Evolutionary conservation across 257 asterid species (phyloP), one percentile per base, ranked within the genome.

Genomic region (Linderniella brevidens): DNA sequence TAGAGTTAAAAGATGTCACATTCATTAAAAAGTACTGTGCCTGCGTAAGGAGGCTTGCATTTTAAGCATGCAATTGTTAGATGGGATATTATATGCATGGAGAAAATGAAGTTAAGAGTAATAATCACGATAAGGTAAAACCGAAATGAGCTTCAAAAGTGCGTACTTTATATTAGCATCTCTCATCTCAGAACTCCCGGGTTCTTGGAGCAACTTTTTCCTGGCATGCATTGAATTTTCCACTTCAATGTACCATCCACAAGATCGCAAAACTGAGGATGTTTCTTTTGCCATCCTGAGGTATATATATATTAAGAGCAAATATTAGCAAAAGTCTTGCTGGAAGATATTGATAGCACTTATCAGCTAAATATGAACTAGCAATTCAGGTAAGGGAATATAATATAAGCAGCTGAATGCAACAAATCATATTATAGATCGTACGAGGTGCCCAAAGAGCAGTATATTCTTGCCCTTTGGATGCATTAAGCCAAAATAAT

Each of bases 171-270:
- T 59, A 62, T 72, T 88, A 48, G 56, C 53, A 60, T 47, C 66
- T 53, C 61, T 59, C 37, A 64, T 56, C 29, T 65, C 58, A 55
- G 55, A 57, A 54, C 41, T 35, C 48, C 58, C 70, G 19, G 59
- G 68, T 63, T 59, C 73, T 57, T 53, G 73, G 58, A 92, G 68
- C 49, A 56, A 50, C 64, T 68, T 79, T 66, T 86, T 85, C 64
- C 58, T 64, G 14, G 70, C 68, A 50, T 49, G 78, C 99, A 90
- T 85, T 62, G 72, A 77, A 53, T 50, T 60, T 50, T 58, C 63
- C 58, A 90, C 93, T 67, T 90, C 85, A 12, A 77, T 74, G 17
- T 68, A 62, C 94, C 94, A 90, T 54, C 94, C 94, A 73, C 88
- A 79, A 35, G 93, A 65, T 47, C 51, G 75, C 61, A 90, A 70